Conservation (phyloP, 345 rosid species). For the Firmiana major region DNA sequence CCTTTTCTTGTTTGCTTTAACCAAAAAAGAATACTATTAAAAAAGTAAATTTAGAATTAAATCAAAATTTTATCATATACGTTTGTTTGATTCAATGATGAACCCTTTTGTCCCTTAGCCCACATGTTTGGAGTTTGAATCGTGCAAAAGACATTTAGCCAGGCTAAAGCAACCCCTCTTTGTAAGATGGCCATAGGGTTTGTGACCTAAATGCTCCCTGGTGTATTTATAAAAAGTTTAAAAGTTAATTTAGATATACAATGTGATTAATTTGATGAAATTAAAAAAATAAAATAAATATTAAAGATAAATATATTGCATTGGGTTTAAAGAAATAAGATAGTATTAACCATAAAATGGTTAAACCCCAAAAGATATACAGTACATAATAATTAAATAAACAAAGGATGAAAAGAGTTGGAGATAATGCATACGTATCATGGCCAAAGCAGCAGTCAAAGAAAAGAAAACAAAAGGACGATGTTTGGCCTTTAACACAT, state of each 20-base stretch:
- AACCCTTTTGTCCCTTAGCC: too few relatives aligned
- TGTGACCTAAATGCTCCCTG: too few relatives aligned
- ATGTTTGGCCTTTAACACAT: conserved; percentile 28
- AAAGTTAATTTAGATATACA: too few relatives aligned
- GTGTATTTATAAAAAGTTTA: too few relatives aligned
- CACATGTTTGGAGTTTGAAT: background rate
- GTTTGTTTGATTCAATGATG: background rate
- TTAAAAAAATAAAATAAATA: too few relatives aligned
- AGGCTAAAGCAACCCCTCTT: too few relatives aligned
- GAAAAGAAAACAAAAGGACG: conserved; percentile 10
- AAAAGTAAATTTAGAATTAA: too few relatives aligned
- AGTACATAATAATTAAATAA: background rate
- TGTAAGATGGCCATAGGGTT: too few relatives aligned
- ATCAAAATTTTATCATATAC: too few relatives aligned
- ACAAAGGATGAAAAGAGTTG: background rate
- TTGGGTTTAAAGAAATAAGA: too few relatives aligned
- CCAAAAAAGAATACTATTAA: background rate
- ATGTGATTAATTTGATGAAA: too few relatives aligned
- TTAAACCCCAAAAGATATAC: background rate
- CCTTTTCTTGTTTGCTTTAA: background rate
- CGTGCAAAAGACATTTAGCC: background rate
- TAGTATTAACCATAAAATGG: background rate
- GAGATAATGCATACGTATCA: background rate
- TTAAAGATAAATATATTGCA: too few relatives aligned
- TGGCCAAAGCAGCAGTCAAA: conserved; percentile 13